Base-by-base conservation (phyloP, 1,139 yeast species). In the Nadsonia starkeyi-henricii region DNA sequence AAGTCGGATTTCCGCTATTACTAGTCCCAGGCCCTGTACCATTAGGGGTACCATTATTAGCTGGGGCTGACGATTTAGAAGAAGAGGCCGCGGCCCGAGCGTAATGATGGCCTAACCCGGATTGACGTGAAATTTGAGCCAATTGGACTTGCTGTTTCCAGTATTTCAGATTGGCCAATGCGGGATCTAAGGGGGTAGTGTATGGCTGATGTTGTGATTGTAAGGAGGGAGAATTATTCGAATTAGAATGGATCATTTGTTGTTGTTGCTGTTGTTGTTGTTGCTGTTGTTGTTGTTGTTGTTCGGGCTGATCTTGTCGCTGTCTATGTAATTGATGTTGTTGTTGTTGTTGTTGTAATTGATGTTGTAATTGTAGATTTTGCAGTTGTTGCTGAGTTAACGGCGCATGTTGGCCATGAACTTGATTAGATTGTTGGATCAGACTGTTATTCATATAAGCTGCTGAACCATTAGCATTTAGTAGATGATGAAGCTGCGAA, bases 71-170 rank as follows among this genome's bases (percentile, higher is more conserved):
- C 37, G 45, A 50, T 46, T 61, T 54, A 17, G 91, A 85, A 57
- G 85, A 77, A 51, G 85, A 76, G 1, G 97, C 97, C 50, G 93
- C 94, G 58, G 84, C 85, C 54, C 96, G 76, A 2, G 98, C 98
- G 65, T 88, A 91, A 57, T 76, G 83, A 66, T 91, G 96, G 9
- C 96, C 88, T 43, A 77, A 67, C 51, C 72, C 68, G 17, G 89
- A 77, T 54, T 77, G 79, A 64, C 95, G 75, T 4, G 96, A 84
- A 44, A 85, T 66, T 54, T 81, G 86, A 36, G 81, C 84, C 55
- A 91, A 73, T 62, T 83, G 93, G 50, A 76, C 70, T 67, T 91
- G 98, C 59, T 88, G 88, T 62, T 83, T 86, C 96, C 96, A 88
- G 61, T 78, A 78, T 4, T 76, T 67, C 17, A 85, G 73, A 48